Conservation (phyloP, 164 flowering plant species). For the Houttuynia cordata region DNA sequence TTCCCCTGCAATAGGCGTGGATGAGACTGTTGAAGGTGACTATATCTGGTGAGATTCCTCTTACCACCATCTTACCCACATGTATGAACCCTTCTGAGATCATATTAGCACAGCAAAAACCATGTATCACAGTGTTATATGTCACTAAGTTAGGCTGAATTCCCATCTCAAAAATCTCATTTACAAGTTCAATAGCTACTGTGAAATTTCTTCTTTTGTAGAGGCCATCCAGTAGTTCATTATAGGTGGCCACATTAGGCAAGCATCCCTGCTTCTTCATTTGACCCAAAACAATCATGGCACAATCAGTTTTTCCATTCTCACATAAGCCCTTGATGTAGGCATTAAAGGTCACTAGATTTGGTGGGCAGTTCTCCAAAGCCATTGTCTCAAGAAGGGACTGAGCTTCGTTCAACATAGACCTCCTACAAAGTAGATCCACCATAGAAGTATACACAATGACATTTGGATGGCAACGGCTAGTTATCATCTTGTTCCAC, state of each 20-base stretch:
- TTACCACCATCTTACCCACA: conserved; percentile 52
- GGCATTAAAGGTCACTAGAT: conserved; percentile 46
- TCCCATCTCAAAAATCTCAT: conserved; percentile 38
- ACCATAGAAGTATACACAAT: conserved; percentile 74
- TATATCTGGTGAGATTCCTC: conserved; percentile 48
- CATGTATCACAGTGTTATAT: conserved; percentile 50
- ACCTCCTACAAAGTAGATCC: conserved; percentile 50
- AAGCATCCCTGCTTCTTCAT: conserved; percentile 44
- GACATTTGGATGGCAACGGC: conserved; percentile 66
- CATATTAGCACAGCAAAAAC: conserved; percentile 37
- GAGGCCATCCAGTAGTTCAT: conserved; percentile 60
- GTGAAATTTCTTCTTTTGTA: conserved; percentile 22
- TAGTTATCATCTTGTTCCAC: conserved; percentile 68
- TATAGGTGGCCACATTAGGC: conserved; percentile 53
- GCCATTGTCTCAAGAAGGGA: conserved; percentile 48
- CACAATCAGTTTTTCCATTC: conserved; percentile 42
- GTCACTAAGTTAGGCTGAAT: conserved; percentile 39
- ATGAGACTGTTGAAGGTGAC: conserved; percentile 47
- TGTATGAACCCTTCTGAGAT: conserved; percentile 28
- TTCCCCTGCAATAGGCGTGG: conserved; percentile 53
- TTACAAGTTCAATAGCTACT: conserved; percentile 32
- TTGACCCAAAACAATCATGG: conserved; percentile 34
- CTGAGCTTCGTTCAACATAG: conserved; percentile 52
- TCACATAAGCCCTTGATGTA: conserved; percentile 61
- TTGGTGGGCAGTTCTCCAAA: conserved; percentile 49